These are phyloP conservation scores for Pharnaceum exiguum DNA, from an alignment of 148 eudicot genomes.

Conservation along the genomic window DNA sequence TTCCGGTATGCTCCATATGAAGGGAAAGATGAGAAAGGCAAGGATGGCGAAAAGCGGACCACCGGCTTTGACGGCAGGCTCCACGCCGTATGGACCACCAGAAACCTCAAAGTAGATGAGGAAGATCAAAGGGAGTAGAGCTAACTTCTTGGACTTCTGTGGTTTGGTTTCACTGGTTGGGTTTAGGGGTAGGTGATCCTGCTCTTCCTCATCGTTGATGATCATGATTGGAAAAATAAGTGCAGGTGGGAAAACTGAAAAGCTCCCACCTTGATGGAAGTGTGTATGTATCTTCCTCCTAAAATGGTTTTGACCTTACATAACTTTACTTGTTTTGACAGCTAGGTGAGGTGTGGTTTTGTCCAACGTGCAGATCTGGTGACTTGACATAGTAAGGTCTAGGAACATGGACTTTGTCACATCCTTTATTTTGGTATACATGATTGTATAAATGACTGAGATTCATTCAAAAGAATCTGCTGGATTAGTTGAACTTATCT, in stretches of 20 bases:
- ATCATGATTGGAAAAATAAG: background rate
- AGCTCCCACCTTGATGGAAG: constrained; percentile 2
- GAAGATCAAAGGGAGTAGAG: constrained; percentile 32
- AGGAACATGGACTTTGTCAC: too few relatives aligned
- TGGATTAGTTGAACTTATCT: too few relatives aligned
- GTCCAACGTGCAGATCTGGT: too few relatives aligned
- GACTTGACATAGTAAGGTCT: too few relatives aligned
- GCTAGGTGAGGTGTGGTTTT: too few relatives aligned
- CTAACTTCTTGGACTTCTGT: constrained; percentile 9
- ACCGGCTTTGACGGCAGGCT: constrained; percentile 28
- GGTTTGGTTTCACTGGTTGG: background rate
- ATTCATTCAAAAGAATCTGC: too few relatives aligned
- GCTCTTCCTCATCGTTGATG: constrained; percentile 1
- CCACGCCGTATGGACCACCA: constrained; percentile 39
- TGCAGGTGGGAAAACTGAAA: background rate
- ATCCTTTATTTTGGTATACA: too few relatives aligned
- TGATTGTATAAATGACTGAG: too few relatives aligned
- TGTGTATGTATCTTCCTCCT: too few relatives aligned
- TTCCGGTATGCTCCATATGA: constrained; percentile 39
- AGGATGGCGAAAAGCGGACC: constrained; percentile 29
- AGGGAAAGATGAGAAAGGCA: constrained; percentile 36
- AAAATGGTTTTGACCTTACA: too few relatives aligned
- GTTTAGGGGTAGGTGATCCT: background rate
- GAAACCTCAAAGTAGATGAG: constrained; percentile 42
- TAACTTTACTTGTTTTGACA: too few relatives aligned